Base-by-base conservation (phyloP, 345 rosid species). In the Populus simonii region DNA sequence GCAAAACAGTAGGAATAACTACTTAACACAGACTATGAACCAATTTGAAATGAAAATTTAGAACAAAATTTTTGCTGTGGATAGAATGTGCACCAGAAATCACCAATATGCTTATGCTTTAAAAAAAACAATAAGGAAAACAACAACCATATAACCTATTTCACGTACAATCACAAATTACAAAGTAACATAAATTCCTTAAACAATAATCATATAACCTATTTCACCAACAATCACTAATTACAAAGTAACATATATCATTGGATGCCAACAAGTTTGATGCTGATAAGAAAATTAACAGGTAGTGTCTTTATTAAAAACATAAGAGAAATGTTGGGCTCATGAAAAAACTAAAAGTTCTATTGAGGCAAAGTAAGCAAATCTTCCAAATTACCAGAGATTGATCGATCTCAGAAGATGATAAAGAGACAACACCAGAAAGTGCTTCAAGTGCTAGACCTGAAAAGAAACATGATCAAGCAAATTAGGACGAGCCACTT, bases 361-460 rank as follows among this genome's bases (percentile, higher is more conserved):
- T 31, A 23, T 39, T 15, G 38, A 9, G 18, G 18, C 43, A 68
- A 18, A 53, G 35, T 7, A 15, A 75, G 8, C n/a, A 70, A 36
- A 61, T 15, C 70, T 33, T 68, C 69, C 78, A 76, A 76, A 79
- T 82, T 89, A 96, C 99, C 97, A 92, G 76, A 43, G 97, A 92
- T 66, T 84, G 92, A 83, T 89, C 90, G 66, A 92, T 83, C 84
- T 88, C 97, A 33, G 92, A 85, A 79, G 97, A 84, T 68, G 98
- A 89, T 83, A 96, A 80, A 45, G 92, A 89, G 81, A 96, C 83
- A 74, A 90, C 89, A 71, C 96, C 96, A 78, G 98, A 93, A 80
- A 96, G 93, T 4, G 98, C 80, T 85, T 96, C 93, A 59, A 91
- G 92, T 12, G 97, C 99, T 83, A 94, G 70, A 79, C 98, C 99